A percentile compares a stretch with the other conserved stretches of the same genome.
These are phyloP conservation scores for Salix brachista DNA, from an alignment of 345 rosid genomes.

Conservation along the genomic window DNA sequence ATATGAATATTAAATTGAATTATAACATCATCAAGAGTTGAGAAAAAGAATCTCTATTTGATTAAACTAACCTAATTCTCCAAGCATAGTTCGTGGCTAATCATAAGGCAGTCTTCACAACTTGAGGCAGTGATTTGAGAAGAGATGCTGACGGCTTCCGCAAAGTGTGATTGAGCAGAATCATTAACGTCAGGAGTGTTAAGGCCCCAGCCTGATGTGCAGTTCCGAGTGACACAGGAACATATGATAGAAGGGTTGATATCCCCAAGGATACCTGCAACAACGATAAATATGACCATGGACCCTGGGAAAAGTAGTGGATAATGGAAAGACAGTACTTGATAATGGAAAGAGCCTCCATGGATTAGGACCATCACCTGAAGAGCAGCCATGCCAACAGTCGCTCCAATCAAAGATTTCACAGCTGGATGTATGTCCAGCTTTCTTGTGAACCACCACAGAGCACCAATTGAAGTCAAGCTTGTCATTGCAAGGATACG, in stretches of 20 bases:
- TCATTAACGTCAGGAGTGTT: slow-evolving; percentile 69
- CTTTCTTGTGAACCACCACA: slow-evolving; percentile 82
- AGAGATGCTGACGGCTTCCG: slow-evolving; percentile 70
- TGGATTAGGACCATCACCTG: slow-evolving; percentile 46
- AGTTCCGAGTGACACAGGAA: slow-evolving; percentile 73
- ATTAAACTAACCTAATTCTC: background rate
- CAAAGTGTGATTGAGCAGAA: slow-evolving; percentile 74
- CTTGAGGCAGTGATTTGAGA: slow-evolving; percentile 73
- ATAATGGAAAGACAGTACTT: background rate
- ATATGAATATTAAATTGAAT: background rate
- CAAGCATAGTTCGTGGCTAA: background rate
- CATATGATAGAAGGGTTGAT: slow-evolving; percentile 80
- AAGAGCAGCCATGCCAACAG: slow-evolving; percentile 72
- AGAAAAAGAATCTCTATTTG: background rate
- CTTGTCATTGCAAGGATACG: slow-evolving; percentile 83
- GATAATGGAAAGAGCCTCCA: background rate
- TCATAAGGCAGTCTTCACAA: slow-evolving; percentile 35
- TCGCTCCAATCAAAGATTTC: slow-evolving; percentile 62
- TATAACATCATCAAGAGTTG: background rate
- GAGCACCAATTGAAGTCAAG: slow-evolving; percentile 44
- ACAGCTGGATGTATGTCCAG: slow-evolving; percentile 85
- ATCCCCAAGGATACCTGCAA: slow-evolving; percentile 76
- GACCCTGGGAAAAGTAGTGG: background rate
- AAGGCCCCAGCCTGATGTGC: slow-evolving; percentile 90
- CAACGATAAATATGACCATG: background rate